Conservation (phyloP, 345 rosid genomes). For the Ailanthus altissimus region DNA sequence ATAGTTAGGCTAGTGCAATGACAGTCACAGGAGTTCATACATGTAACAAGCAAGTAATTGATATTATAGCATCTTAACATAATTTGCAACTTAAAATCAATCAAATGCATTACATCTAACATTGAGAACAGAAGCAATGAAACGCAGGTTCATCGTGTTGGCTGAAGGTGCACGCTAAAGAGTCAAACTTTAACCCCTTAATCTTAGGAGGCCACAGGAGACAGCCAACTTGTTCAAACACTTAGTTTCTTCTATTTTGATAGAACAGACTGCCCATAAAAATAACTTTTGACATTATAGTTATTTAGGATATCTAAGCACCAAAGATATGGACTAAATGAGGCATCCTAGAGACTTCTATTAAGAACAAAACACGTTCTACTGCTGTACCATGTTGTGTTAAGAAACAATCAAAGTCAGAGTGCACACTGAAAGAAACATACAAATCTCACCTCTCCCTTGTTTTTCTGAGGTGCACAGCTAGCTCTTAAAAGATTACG, state of each 20-base stretch:
- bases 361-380: neutral
- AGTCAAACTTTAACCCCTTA: neutral
- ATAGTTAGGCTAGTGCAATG: neutral
- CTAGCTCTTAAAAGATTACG: conserved; percentile 82
- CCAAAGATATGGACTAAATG: neutral
- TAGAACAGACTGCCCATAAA: too few relatives aligned
- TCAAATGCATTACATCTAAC: neutral
- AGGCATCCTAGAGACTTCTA: neutral
- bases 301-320: neutral
- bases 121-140: neutral
- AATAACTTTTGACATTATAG: neutral
- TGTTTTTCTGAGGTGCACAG: conserved; percentile 35
- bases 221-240: neutral
- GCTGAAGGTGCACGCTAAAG: neutral
- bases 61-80: neutral
- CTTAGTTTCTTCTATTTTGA: neutral
- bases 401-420: neutral
- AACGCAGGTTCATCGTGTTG: neutral
- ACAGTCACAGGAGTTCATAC: neutral
- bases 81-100: neutral
- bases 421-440: conserved; percentile 3
- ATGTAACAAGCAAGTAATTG: neutral
- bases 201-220: neutral
- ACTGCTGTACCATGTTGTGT: neutral
- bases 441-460: conserved; percentile 52